Base-by-base conservation (phyloP, 768 basidiomycete species). In the Lactarius psammicola region DNA sequence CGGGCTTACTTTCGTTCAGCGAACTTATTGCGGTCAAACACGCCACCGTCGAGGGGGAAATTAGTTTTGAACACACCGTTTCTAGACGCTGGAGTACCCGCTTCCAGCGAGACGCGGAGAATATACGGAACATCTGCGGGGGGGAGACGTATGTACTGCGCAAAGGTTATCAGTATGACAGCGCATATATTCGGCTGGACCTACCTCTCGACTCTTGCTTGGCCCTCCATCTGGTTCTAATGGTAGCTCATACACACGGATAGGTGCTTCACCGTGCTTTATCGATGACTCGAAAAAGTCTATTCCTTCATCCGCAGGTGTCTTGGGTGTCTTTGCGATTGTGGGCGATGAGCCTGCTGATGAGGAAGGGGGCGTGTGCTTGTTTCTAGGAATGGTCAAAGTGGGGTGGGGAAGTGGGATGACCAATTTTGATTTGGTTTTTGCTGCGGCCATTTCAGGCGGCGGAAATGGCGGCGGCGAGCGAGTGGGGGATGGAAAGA, bases 41-140 rank as follows among this genome's bases (percentile, higher is more conserved):
- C 77, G 38, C 94, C 94, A 4, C 95, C 96, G 70, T 98, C 92
- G 7, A 99, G 82, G 1, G 97, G 97, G 72, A 98, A 98, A 75
- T 98, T 98, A 64, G 95, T 96, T 79, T 89, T 94, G 76, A 99
- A 91, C 1, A 94, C 84, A 59, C 95, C 97, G 72, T 95, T 92
- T 72, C 86, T 88, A 9, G 92, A 85, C 11, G 94, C 93, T 2
- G 93, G 88, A 2, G 95, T 95, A 8, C 97, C 97, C 0, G 96
- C 92, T 56, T 95, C 90, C 58, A 98, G 82, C 23, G 90, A 89
- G 40, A 99, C 90, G 60, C 97, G 88, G 31, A 99, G 79, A 57
- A 98, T 84, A 74, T 98, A 99, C 1, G 95, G 95, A 20, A 79
- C 79, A 73, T 87, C 83, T 28, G 95, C 93, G 13, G 97, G 94